Conservation (phyloP, 208 protist genomes). For the Leishmania aethiopica region DNA sequence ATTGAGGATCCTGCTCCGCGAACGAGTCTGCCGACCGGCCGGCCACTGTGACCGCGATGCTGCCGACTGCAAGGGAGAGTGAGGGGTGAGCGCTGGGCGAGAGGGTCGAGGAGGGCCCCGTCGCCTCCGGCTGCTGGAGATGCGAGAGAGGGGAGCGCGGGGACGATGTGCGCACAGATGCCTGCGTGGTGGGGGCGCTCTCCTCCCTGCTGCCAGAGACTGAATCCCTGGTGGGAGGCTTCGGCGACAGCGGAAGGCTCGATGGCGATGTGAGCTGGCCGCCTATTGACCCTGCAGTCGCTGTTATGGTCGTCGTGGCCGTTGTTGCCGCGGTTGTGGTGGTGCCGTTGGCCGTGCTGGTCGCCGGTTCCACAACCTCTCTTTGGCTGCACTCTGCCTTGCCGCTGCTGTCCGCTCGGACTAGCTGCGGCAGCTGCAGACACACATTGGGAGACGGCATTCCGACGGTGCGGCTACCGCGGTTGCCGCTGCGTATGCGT, state of each 20-base stretch:
- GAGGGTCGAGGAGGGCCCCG: background rate
- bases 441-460: background rate
- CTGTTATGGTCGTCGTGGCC: background rate
- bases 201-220: background rate
- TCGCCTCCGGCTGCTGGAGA: background rate
- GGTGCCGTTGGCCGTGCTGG: background rate
- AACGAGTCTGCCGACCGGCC: slow-evolving; percentile 3
- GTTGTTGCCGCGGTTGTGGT: background rate
- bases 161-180: background rate
- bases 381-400: slow-evolving; percentile 2
- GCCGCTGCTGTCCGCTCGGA: slow-evolving; percentile 6
- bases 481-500: background rate
- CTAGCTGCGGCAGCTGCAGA: slow-evolving; percentile 13
- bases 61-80: background rate
- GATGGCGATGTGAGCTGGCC: background rate
- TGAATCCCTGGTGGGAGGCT: background rate
- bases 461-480: background rate
- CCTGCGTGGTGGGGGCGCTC: background rate
- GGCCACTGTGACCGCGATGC: background rate
- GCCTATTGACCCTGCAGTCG: background rate
- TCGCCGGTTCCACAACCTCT: background rate
- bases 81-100: background rate
- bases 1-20: background rate
- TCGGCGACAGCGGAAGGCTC: background rate
- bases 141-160: background rate